Percentiles rank a stretch among this genome's conserved stretches.
phyloP scores from a whole-genome alignment of 1,284 basidiomycete species.

The Apiotrichum siamense region DNA sequence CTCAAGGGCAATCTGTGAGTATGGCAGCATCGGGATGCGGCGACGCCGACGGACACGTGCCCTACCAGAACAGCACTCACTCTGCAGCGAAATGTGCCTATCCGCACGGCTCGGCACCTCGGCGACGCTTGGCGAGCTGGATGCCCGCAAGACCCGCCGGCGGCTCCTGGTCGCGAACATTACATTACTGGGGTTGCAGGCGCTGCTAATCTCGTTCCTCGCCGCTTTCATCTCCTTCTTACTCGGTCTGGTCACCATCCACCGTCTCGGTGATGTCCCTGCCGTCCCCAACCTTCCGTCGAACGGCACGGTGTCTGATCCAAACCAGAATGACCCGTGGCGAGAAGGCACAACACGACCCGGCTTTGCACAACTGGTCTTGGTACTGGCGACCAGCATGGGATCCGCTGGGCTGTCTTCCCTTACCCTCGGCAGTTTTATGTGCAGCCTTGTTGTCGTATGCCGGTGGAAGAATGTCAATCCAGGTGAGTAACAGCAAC shows the following conservation, averaged over 20 bases:
- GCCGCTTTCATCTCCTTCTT: conserved; percentile 74
- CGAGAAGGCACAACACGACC: conserved; percentile 47
- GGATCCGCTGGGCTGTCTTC: conserved; percentile 75
- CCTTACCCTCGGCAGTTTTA: conserved; percentile 80
- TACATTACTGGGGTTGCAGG: conserved; percentile 85
- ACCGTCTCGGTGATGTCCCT: conserved; percentile 40
- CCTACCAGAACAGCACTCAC: neutral
- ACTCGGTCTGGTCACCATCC: conserved; percentile 61
- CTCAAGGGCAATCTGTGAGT: conserved; percentile 96
- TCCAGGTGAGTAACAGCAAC: conserved; percentile 74
- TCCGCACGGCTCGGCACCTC: conserved; percentile 42
- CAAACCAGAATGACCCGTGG: conserved; percentile 21
- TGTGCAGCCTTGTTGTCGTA: conserved; percentile 77
- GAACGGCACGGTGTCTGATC: conserved; percentile 11
- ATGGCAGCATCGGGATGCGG: neutral
- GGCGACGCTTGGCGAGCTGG: conserved; percentile 77
- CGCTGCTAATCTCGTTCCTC: conserved; percentile 78
- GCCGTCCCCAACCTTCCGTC: conserved; percentile 1
- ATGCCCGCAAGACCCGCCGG: conserved; percentile 61
- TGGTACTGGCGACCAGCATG: conserved; percentile 86
- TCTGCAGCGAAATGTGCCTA: conserved; percentile 49
- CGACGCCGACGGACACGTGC: too few species aligned
- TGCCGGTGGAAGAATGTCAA: conserved; percentile 71
- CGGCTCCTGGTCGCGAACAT: conserved; percentile 75
- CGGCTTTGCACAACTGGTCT: conserved; percentile 55